Evolutionary conservation across 2,329 filamentous ascomycete genomes (phyloP), one percentile per base, ranked within the genome.

Genomic region (Exophiala viscosa): DNA sequence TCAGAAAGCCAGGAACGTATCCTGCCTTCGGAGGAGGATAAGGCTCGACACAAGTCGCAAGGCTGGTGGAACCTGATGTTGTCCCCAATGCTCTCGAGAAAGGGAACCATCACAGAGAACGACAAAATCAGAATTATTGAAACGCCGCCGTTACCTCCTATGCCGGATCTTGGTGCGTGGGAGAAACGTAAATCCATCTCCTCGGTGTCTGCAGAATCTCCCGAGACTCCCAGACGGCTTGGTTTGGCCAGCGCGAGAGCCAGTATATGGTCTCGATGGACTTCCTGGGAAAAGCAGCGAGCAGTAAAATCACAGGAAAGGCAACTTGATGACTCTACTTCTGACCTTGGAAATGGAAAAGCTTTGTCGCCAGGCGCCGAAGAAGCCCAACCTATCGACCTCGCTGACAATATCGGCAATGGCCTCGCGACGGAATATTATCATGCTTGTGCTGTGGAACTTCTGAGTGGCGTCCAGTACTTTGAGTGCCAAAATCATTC

Each of bases 1-100:
- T 62, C 64, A 28, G 67, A 68, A 39, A 67, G 63, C 39, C 58
- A 60, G 41, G 57, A 66, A 31, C 60, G 60, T n/a, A 65, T 67
- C 3, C 58, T 69, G 61, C 33, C 63, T 62, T 6, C 60, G 13
- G 53, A 54, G 13, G 18, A 31, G 11, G 53, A 60, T n/a, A 57
- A 11, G 3, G 68, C 64, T 36, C 65, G 70, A 42, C 74, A 67
- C 28, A 64, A 69, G 20, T 77, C 75, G 0, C 71, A 76, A 51
- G 75, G 75, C 14, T 77, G 75, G 75, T 77, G 75, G 75, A 77
- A 70, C 23, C 67, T 71, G 41, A 64, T 76, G 17, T 67, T 75
- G 2, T 75, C 74, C 1, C 75, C 75, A 1, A 62, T 76, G 5
- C 54, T 76, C 18, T 65, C 67, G 28, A 66, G 69, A 35, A 70